phyloP scores from a whole-genome alignment of 2,329 filamentous ascomycete species.

The Paramyrothecium sp. region DNA sequence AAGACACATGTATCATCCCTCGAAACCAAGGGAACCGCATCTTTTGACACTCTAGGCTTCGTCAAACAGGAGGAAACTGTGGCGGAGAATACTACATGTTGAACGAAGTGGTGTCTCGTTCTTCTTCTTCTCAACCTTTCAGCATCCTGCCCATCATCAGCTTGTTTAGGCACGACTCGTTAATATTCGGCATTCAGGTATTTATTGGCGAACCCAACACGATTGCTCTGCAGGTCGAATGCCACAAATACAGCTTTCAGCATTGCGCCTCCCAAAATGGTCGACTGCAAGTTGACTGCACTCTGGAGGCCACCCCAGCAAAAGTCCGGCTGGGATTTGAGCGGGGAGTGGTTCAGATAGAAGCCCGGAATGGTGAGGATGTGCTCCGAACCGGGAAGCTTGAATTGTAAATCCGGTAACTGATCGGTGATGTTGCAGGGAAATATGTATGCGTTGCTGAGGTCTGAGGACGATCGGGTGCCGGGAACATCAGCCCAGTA shows the following conservation, averaged over 20 bases:
- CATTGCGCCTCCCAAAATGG: conserved; percentile 76
- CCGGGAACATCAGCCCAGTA: conserved; percentile 59
- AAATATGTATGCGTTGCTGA: conserved; percentile 51
- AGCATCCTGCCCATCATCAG: too few relatives aligned
- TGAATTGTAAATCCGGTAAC: conserved; percentile 58
- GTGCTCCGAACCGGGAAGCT: conserved; percentile 46
- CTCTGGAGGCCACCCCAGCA: conserved; percentile 80
- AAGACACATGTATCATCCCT: too few relatives aligned
- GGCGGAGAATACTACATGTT: too few relatives aligned
- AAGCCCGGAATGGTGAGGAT: conserved; percentile 52
- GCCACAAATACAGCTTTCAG: conserved; percentile 76
- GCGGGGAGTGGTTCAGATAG: conserved; percentile 54
- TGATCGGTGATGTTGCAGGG: conserved; percentile 51
- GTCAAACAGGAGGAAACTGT: too few relatives aligned
- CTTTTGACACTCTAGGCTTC: too few relatives aligned
- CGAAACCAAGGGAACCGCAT: too few relatives aligned
- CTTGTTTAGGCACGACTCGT: too few relatives aligned
- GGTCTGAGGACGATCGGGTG: conserved; percentile 44
- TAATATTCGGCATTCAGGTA: conserved; percentile 3
- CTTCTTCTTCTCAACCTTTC: too few relatives aligned
- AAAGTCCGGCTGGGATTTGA: conserved; percentile 43
- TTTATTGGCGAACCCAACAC: conserved; percentile 45
- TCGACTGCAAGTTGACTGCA: conserved; percentile 42
- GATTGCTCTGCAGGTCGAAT: conserved; percentile 54
- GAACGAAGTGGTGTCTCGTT: too few relatives aligned